Conservation (phyloP, 768 basidiomycete genomes). For the Nidularia sp. region DNA sequence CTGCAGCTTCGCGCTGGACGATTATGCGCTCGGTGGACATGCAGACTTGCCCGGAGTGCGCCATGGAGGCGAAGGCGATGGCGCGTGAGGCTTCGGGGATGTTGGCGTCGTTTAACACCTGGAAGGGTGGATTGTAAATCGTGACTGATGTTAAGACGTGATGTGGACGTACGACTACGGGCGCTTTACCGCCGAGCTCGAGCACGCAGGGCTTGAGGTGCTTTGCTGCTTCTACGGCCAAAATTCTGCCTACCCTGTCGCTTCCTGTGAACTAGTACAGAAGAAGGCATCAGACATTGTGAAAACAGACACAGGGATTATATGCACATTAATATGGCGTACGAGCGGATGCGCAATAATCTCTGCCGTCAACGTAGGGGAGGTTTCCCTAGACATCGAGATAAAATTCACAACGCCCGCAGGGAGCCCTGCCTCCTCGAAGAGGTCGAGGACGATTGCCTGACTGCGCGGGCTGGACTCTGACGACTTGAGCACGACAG, state of each 20-base stretch:
- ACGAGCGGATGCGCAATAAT: slow-evolving; percentile 53
- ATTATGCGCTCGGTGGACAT: slow-evolving; percentile 60
- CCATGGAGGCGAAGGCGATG: slow-evolving; percentile 38
- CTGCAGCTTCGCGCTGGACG: slow-evolving; percentile 36
- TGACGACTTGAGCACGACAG: slow-evolving; percentile 48
- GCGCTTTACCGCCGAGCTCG: slow-evolving; percentile 54
- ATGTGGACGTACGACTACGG: slow-evolving; percentile 34
- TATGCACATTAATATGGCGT: slow-evolving; percentile 44
- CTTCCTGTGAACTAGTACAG: slow-evolving; percentile 41
- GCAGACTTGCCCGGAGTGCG: slow-evolving; percentile 48
- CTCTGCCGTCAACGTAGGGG: slow-evolving; percentile 40
- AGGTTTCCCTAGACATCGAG: slow-evolving; percentile 36
- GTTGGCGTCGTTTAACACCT: slow-evolving; percentile 53
- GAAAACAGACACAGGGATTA: too few species aligned
- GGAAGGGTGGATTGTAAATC: not conserved
- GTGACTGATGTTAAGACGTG: not conserved
- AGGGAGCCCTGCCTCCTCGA: slow-evolving; percentile 59
- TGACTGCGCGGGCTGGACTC: slow-evolving; percentile 47
- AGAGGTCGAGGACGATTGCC: slow-evolving; percentile 37
- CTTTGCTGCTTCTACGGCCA: slow-evolving; percentile 54
- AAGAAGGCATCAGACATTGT: too few species aligned
- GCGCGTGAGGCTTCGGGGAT: slow-evolving; percentile 47
- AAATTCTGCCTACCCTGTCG: slow-evolving; percentile 45
- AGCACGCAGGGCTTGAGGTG: slow-evolving; percentile 51
- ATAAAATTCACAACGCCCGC: slow-evolving; percentile 55